Conservation (phyloP, 2,329 filamentous ascomycete genomes). For the Pochonia chlamydosporia region DNA sequence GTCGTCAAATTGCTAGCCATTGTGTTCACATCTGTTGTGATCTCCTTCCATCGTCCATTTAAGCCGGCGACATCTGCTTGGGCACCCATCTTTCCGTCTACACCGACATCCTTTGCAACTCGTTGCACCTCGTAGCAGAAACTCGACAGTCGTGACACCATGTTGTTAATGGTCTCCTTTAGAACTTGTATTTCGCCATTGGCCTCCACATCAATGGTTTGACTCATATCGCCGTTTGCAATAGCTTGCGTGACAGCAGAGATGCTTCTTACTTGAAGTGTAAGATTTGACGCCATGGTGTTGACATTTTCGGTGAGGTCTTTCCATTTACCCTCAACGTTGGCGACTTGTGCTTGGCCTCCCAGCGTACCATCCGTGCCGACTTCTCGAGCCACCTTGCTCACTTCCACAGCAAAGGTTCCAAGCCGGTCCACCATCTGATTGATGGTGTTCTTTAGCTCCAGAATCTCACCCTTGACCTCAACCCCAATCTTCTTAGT, state of each 20-base stretch:
- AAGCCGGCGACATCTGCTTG: constrained; percentile 92
- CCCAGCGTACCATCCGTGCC: constrained; percentile 92
- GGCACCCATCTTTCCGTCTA: constrained; percentile 97
- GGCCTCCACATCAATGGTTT: constrained; percentile 91
- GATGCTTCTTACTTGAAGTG: constrained; percentile 78
- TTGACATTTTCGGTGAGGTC: constrained; percentile 90
- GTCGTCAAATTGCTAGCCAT: constrained; percentile 80
- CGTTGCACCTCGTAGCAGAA: constrained; percentile 96
- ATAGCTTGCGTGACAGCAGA: constrained; percentile 93
- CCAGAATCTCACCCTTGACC: constrained; percentile 87
- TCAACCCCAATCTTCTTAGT: constrained; percentile 95
- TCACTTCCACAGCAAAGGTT: constrained; percentile 94
- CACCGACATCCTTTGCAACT: constrained; percentile 92
- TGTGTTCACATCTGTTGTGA: constrained; percentile 93
- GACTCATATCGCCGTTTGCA: constrained; percentile 90
- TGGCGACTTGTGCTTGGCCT: constrained; percentile 88
- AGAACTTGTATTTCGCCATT: constrained; percentile 91
- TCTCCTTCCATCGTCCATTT: constrained; percentile 95
- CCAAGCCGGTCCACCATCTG: constrained; percentile 97
- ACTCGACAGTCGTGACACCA: constrained; percentile 90
- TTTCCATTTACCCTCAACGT: constrained; percentile 97
- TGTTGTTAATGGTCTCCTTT: constrained; percentile 97
- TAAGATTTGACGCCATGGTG: constrained; percentile 65
- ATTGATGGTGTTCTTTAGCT: constrained; percentile 96
- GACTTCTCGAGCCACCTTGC: constrained; percentile 90